Conservation (phyloP, 31 red algal species). For the Porphyra umbilicalis region DNA sequence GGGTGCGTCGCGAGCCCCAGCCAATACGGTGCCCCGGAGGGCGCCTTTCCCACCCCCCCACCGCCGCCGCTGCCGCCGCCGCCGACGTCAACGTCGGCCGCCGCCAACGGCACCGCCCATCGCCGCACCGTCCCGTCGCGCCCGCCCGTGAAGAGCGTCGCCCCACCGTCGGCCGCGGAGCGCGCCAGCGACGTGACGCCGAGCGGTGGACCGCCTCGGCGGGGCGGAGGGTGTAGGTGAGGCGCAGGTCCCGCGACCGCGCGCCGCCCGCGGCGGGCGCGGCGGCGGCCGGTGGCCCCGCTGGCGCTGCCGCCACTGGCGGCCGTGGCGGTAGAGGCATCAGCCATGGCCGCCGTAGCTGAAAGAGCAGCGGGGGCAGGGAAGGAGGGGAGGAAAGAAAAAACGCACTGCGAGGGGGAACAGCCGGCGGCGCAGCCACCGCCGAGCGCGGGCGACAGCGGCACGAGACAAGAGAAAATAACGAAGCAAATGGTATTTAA, state of each 20-base stretch:
- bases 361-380: not conserved
- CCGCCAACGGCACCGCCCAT: slow-evolving; percentile 27
- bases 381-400: not conserved
- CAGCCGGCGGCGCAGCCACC: too few species aligned
- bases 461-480: too few species aligned
- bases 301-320: not conserved
- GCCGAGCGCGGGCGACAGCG: too few species aligned
- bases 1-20: too few species aligned
- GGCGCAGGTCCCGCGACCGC: slow-evolving; percentile 41
- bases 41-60: too few species aligned
- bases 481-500: too few species aligned
- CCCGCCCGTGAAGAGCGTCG: slow-evolving; percentile 47
- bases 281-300: too few species aligned
- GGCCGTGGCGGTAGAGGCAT: not conserved
- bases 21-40: too few species aligned
- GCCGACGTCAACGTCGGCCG: not conserved
- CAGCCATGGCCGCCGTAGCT: not conserved
- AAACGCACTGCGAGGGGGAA: not conserved
- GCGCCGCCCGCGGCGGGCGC: slow-evolving; percentile 21
- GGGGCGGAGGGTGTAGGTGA: slow-evolving; percentile 67
- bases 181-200: slow-evolving; percentile 47
- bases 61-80: not conserved
- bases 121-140: slow-evolving; percentile 71
- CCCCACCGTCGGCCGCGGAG: slow-evolving; percentile 23
- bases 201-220: slow-evolving; percentile 77